A percentile compares a stretch with the other conserved stretches of the same genome.
Conservation (phyloP, 371 early-diverging fungal genomes). For the Dipsacomyces acuminosporus region DNA sequence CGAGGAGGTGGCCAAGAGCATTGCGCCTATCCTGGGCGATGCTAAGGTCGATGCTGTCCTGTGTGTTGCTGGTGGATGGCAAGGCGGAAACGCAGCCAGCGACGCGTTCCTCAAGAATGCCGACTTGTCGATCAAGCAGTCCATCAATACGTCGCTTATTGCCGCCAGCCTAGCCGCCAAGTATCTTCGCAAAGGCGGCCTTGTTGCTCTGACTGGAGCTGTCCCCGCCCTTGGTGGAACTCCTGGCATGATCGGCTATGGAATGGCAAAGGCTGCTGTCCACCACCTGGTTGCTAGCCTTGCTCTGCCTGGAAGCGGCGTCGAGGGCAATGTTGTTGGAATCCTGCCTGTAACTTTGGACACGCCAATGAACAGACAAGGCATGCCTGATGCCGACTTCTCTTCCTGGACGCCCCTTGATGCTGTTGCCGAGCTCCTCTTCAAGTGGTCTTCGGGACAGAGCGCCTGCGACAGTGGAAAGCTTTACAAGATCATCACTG, state of each 20-base stretch:
- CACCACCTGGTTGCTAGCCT: conserved; percentile 83
- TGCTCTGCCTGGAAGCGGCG: conserved; percentile 67
- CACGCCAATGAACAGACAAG: conserved; percentile 88
- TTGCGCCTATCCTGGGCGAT: conserved; percentile 29
- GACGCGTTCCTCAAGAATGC: conserved; percentile 64
- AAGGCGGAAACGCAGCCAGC: conserved; percentile 82
- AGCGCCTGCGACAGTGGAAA: conserved; percentile 17
- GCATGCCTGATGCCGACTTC: conserved; percentile 82
- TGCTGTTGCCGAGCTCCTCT: conserved; percentile 63
- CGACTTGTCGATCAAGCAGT: conserved; percentile 74
- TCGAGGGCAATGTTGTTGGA: conserved; percentile 67
- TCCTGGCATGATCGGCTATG: conserved; percentile 91
- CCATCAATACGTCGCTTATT: conserved; percentile 76
- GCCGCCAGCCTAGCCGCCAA: conserved; percentile 76
- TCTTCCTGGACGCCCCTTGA: conserved; percentile 85
- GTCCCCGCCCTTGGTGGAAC: conserved; percentile 70
- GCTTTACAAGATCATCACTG: conserved; percentile 31
- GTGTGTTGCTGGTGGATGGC: conserved; percentile 97
- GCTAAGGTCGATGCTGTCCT: conserved; percentile 74
- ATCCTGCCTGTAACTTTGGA: conserved; percentile 85
- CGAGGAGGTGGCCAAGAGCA: conserved; percentile 46
- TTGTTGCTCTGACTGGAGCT: conserved; percentile 82
- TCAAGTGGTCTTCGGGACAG: conserved; percentile 20
- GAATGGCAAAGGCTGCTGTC: conserved; percentile 90
- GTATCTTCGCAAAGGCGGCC: conserved; percentile 75